Percentiles rank a stretch among this genome's conserved stretches.
Evolutionary conservation across 2,329 filamentous ascomycete species (phyloP).

Genomic region (Kalaharituber pfeilii): DNA sequence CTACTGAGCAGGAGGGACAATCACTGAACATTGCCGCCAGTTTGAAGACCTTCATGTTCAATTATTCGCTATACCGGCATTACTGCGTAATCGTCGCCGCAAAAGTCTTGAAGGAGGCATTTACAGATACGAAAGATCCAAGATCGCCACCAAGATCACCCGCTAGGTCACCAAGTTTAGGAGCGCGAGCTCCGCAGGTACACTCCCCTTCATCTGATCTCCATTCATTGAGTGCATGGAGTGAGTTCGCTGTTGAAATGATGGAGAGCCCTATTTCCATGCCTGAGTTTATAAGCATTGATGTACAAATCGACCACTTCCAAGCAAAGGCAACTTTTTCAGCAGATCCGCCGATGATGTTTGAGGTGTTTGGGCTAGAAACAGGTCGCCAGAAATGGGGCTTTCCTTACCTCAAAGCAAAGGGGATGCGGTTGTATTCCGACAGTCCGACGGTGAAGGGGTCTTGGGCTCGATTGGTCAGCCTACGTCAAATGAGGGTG

Average conservation of each 20-base stretch:
- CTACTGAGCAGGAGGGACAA: conserved; percentile 71
- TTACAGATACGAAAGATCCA: conserved; percentile 26
- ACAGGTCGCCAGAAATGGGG: conserved; percentile 76
- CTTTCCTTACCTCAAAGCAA: conserved; percentile 59
- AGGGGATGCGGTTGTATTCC: conserved; percentile 68
- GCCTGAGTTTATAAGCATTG: conserved; percentile 58
- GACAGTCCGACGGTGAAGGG: conserved; percentile 66
- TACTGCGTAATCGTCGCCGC: conserved; percentile 73
- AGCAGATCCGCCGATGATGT: conserved; percentile 73
- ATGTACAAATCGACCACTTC: conserved; percentile 63
- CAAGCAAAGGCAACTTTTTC: conserved; percentile 84
- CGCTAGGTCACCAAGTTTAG: not conserved
- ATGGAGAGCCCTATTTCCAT: conserved; percentile 18
- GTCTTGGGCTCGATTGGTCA: conserved; percentile 74
- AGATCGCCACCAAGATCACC: not conserved
- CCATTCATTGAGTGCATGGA: too few species aligned
- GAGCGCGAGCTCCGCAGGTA: not conserved
- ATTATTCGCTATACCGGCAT: conserved; percentile 87
- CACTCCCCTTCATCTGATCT: not conserved
- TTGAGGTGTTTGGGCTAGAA: conserved; percentile 71
- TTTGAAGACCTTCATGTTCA: conserved; percentile 58
- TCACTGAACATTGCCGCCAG: conserved; percentile 74
- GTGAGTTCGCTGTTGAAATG: conserved; percentile 1
- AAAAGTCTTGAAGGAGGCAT: conserved; percentile 55
- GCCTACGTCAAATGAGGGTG: conserved; percentile 60